Conservation (phyloP, 2,329 filamentous ascomycete species). For the Cladosporium sp. region DNA sequence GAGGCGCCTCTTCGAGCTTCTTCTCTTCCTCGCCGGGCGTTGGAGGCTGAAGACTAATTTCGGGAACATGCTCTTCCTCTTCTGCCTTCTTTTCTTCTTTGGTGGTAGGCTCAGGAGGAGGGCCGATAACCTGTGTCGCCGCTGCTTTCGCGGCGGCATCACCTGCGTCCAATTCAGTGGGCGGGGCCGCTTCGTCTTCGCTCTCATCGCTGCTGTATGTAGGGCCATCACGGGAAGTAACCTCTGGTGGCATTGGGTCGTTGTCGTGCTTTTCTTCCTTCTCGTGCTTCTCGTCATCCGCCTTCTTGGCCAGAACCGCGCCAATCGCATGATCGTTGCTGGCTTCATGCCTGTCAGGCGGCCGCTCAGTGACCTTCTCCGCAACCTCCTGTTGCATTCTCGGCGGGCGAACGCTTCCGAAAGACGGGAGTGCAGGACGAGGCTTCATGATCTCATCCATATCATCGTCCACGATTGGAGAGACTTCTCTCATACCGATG, state of each 20-base stretch:
- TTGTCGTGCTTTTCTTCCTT: constrained; percentile 39
- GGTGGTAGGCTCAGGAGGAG: background rate
- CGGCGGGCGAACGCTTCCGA: constrained; percentile 61
- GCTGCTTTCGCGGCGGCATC: constrained; percentile 2
- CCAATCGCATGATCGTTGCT: constrained; percentile 61
- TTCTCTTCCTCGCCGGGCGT: constrained; percentile 31
- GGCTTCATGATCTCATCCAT: constrained; percentile 66
- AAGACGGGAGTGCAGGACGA: constrained; percentile 68
- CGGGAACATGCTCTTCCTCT: constrained; percentile 22
- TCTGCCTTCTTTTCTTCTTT: constrained; percentile 11
- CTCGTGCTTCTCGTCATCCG: constrained; percentile 17
- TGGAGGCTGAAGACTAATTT: constrained; percentile 32
- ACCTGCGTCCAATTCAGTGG: constrained; percentile 4
- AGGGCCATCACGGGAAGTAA: constrained; percentile 64
- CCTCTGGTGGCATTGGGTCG: constrained; percentile 66
- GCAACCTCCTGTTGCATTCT: constrained; percentile 37
- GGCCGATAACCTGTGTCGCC: background rate
- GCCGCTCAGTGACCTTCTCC: constrained; percentile 49
- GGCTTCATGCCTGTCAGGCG: constrained; percentile 40
- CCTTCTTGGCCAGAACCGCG: constrained; percentile 52
- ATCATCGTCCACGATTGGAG: constrained; percentile 48
- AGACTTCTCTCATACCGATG: constrained; percentile 24
- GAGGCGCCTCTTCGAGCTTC: constrained; percentile 14
- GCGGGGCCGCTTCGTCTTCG: constrained; percentile 20
- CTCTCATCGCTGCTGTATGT: constrained; percentile 59